A percentile compares a stretch with the other conserved stretches of the same genome.
Conservation (phyloP, 148 eudicot species). For the Vaccinium vitisidaea region DNA sequence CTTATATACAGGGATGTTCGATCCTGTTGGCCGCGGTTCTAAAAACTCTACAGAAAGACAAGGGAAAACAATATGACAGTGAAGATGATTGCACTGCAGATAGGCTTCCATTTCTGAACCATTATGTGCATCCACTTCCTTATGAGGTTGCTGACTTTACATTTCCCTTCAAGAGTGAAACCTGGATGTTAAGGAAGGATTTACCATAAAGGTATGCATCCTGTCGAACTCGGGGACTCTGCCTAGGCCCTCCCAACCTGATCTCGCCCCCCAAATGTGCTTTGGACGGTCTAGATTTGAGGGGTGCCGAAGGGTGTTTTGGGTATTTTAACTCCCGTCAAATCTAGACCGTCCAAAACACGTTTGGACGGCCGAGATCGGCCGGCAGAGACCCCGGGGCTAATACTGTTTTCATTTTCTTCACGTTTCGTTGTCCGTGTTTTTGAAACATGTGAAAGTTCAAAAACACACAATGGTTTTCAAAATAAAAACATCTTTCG, state of each 20-base stretch:
- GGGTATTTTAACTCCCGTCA: no score
- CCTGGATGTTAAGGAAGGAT: conserved; percentile 4
- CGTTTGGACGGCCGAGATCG: no score
- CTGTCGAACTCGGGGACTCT: neutral
- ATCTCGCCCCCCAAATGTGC: no score
- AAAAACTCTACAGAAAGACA: conserved; percentile 10
- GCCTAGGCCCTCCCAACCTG: no score
- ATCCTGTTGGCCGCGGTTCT: conserved; percentile 43
- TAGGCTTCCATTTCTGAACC: conserved; percentile 17
- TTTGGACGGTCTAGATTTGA: no score
- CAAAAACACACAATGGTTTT: neutral
- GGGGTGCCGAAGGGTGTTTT: no score
- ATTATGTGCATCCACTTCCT: conserved; percentile 4
- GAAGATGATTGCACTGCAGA: conserved; percentile 4
- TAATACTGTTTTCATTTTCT: neutral
- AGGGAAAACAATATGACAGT: neutral
- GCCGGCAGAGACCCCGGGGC: no score
- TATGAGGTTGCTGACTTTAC: conserved; percentile 8
- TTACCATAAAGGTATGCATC: neutral
- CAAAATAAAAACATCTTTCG: neutral
- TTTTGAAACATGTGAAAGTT: neutral
- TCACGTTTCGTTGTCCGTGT: neutral
- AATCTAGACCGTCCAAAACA: no score
- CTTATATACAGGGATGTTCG: conserved; percentile 34
- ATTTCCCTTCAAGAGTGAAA: conserved; percentile 17